phyloP scores from a whole-genome alignment of 139 green algal genomes.

The Coelastrella sp. region DNA sequence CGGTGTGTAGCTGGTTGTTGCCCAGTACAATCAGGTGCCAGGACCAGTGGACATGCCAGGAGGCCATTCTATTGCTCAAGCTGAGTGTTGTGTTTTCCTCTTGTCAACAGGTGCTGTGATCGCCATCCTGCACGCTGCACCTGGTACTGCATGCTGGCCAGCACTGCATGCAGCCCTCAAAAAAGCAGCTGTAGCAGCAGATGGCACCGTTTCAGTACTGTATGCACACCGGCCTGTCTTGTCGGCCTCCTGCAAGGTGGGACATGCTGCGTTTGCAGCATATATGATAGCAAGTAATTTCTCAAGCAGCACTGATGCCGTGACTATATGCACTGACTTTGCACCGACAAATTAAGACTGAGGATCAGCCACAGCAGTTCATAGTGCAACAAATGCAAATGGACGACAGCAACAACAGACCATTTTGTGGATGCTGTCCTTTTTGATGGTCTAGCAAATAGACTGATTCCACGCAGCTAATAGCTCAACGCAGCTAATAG shows the following conservation, averaged over 20 bases:
- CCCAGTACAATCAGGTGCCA: too few relatives aligned
- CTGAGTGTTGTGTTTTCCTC: not conserved
- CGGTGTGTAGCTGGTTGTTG: too few relatives aligned
- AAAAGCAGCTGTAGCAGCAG: not conserved
- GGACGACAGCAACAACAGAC: too few relatives aligned
- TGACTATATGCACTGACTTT: too few relatives aligned
- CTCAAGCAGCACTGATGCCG: too few relatives aligned
- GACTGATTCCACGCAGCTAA: too few relatives aligned
- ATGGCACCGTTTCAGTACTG: slow-evolving; percentile 33
- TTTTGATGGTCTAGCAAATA: not conserved
- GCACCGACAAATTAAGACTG: too few relatives aligned
- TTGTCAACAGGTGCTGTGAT: slow-evolving; percentile 14
- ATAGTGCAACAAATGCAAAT: too few relatives aligned
- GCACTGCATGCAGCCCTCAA: slow-evolving; percentile 68
- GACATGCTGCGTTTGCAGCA: not conserved
- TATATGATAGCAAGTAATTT: too few relatives aligned
- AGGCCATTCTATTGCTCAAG: not conserved
- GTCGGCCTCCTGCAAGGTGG: slow-evolving; percentile 45
- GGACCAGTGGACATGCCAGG: not conserved
- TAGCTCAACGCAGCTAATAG: too few relatives aligned
- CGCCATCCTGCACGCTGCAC: slow-evolving; percentile 63
- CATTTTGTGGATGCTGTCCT: too few relatives aligned
- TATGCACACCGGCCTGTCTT: slow-evolving; percentile 78
- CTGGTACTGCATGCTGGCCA: slow-evolving; percentile 72
- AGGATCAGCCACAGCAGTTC: too few relatives aligned